Evolutionary conservation across 345 rosid genomes (phyloP), one percentile per base, ranked within the genome.

Genomic region (Lepidium sativum): DNA sequence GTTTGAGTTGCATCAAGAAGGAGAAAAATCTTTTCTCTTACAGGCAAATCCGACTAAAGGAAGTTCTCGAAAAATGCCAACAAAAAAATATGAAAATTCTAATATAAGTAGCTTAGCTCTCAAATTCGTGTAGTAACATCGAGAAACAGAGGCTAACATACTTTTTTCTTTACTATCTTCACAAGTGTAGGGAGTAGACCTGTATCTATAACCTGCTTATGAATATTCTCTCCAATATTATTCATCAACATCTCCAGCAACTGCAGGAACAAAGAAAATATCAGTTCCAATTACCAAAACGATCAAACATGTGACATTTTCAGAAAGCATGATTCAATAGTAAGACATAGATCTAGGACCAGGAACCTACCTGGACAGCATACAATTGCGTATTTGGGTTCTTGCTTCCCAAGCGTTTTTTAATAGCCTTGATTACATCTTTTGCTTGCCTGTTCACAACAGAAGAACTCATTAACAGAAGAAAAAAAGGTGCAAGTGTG

Each of bases 1-100:
- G 96, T 89, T 78, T 92, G 98, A 34, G 95, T 89, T 40, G 98
- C 98, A 81, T 92, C 97, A 48, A 92, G 83, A 77, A 92, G 98
- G 51, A 89, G 87, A 79, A 92, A 92, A 70, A 87, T 81, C 83
- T 83, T 89, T 78, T 84, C 98, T 61, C 96, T 80, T 33, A 87
- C 87, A 45, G 96, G 91, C 69, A 84, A 73, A 29, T 89, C 97
- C 50, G 90, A 75, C 98, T 92, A 86, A 56, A 61, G 18, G 3
- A 21, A 35, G 60, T 55, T 35, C 49, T 31, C 70, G 7, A 53
- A 56, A 37, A 6, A 55, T 6, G 47, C 12, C 57, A 57, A 54
- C 33, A 55, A 69, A 60, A 35, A 47, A 55, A 61, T 9, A 37
- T 8, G 6, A 5, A 27, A 32, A 35, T 54, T 44, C 51, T 72